Conservation (phyloP, 495 filamentous ascomycete genomes). For the Platismatia glauca region DNA sequence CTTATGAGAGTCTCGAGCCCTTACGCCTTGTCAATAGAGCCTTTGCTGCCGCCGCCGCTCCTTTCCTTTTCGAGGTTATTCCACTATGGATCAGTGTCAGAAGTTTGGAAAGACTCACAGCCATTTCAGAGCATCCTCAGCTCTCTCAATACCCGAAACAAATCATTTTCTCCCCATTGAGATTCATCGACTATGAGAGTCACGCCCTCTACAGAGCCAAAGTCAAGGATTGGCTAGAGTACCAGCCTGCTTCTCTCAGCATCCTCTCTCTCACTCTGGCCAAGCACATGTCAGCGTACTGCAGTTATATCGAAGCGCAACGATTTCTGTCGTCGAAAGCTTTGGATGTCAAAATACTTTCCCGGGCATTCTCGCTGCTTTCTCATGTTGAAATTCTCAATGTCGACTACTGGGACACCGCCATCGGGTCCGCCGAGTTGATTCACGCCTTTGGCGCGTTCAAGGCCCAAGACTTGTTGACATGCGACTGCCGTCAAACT, state of each 20-base stretch:
- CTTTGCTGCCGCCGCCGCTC: background rate
- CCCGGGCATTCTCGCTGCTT: background rate
- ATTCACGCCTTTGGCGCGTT: background rate
- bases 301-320: background rate
- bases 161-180: background rate
- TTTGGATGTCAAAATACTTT: background rate
- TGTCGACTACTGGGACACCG: background rate
- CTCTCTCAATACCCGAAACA: background rate
- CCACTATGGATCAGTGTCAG: background rate
- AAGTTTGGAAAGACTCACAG: background rate
- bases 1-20: background rate
- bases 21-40: background rate
- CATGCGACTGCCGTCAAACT: background rate
- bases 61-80: background rate
- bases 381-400: background rate
- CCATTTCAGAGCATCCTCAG: background rate
- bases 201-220: background rate
- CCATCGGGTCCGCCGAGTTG: background rate
- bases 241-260: background rate
- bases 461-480: background rate
- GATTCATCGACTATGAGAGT: background rate
- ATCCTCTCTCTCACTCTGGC: background rate
- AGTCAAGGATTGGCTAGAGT: background rate
- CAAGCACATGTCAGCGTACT: background rate
- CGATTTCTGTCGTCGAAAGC: background rate